Conservation (phyloP, 2,329 filamentous ascomycete genomes). For the Pseudopithomyces maydicus region DNA sequence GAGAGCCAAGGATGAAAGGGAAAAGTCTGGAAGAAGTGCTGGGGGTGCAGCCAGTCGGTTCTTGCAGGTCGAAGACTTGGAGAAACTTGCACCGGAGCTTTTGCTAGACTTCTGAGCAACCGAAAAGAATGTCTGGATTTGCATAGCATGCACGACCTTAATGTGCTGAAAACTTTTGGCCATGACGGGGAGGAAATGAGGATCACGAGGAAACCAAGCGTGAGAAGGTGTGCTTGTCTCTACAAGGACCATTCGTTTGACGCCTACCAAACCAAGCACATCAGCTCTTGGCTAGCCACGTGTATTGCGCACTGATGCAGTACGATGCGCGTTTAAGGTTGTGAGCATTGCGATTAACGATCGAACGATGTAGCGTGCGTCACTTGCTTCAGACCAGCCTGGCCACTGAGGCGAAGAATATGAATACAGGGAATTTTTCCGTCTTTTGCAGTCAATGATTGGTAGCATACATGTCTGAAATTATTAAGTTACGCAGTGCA, state of each 20-base stretch:
- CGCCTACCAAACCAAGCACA: not conserved
- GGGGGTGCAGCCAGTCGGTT: conserved; percentile 60
- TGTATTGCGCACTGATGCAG: not conserved
- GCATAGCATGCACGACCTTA: not conserved
- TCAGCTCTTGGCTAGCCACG: not conserved
- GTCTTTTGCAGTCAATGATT: not conserved
- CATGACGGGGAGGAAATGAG: not conserved
- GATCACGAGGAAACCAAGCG: not conserved
- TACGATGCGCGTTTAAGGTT: not conserved
- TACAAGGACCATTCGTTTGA: not conserved
- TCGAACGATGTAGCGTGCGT: not conserved
- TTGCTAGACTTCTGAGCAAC: conserved; percentile 75
- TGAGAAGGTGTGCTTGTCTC: not conserved
- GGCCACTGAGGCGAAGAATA: not conserved
- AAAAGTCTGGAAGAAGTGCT: conserved; percentile 44
- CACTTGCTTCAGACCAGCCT: not conserved
- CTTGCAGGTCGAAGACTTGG: conserved; percentile 85
- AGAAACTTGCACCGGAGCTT: conserved; percentile 84
- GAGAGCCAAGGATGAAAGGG: conserved; percentile 73
- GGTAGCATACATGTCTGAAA: not conserved
- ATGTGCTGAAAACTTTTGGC: not conserved
- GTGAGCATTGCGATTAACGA: not conserved
- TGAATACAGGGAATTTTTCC: not conserved
- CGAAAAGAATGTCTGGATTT: not conserved
- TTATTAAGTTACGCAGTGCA: too few relatives aligned